A percentile compares a stretch with the other conserved stretches of the same genome.
Evolutionary conservation across 2,329 filamentous ascomycete genomes (phyloP).

Genomic region (Fusarium nelsonii): DNA sequence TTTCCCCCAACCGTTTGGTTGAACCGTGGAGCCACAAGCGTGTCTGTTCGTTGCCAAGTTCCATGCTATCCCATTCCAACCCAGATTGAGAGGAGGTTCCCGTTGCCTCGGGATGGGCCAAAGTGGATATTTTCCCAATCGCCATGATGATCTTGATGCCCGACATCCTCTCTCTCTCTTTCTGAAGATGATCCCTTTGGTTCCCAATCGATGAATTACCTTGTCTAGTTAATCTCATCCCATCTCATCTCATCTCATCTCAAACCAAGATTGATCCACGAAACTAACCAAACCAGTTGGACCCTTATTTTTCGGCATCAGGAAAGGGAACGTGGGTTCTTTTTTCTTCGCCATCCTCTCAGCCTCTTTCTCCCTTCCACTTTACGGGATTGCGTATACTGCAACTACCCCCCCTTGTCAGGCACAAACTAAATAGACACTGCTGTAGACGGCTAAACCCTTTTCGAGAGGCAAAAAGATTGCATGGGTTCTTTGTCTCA

Average conservation of each 20-base stretch:
- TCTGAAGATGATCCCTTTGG: neutral
- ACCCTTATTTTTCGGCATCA: constrained; percentile 5
- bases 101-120: constrained; percentile 20
- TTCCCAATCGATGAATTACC: neutral
- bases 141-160: constrained; percentile 36
- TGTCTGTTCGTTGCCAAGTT: neutral
- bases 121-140: neutral
- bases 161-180: constrained; percentile 1
- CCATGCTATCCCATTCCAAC: neutral
- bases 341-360: no score
- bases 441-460: neutral
- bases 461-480: neutral
- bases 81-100: neutral
- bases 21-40: neutral
- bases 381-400: no score
- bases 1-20: constrained; percentile 31
- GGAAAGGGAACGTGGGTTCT: neutral
- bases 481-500: constrained; percentile 13
- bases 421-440: neutral
- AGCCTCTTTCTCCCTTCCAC: no score
- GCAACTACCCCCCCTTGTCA: neutral
- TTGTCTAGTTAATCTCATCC: neutral
- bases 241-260: neutral
- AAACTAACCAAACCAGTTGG: neutral
- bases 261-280: neutral